phyloP scores from a whole-genome alignment of 2,329 filamentous ascomycete species.

The Beauveria pseudobassiana region DNA sequence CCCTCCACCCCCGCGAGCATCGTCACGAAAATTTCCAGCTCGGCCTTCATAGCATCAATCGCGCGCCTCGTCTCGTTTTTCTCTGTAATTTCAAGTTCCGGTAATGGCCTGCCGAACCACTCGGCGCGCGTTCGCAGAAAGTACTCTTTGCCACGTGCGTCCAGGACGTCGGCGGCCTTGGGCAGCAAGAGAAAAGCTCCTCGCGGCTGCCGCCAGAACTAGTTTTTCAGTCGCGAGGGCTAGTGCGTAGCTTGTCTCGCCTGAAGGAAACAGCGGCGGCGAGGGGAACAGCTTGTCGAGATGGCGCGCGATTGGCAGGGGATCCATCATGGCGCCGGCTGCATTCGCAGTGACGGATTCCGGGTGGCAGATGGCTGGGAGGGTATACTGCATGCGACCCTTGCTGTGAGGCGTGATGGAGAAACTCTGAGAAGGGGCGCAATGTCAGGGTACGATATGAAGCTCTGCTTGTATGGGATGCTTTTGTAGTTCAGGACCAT shows the following conservation, averaged over 20 bases:
- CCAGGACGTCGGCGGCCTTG: neutral
- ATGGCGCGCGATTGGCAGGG: neutral
- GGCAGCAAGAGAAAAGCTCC: neutral
- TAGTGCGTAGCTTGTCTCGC: neutral
- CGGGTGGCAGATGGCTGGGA: neutral
- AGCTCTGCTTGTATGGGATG: neutral
- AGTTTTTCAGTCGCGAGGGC: neutral
- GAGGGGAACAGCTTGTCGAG: neutral
- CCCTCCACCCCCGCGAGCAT: neutral
- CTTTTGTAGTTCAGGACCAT: neutral
- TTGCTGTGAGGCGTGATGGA: neutral
- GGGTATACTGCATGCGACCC: neutral
- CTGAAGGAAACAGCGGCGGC: neutral
- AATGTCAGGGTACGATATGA: neutral
- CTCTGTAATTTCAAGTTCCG: neutral
- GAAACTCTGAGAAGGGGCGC: neutral
- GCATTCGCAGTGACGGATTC: neutral
- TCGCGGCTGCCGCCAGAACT: neutral
- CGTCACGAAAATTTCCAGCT: neutral
- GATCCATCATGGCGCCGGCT: neutral
- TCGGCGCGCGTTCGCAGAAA: neutral
- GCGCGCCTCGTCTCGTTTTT: neutral
- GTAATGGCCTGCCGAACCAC: neutral
- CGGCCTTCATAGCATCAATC: neutral
- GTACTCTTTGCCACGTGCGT: neutral